Percentiles rank a stretch among this genome's conserved stretches.
These are phyloP conservation scores for Dittrichia graveolens DNA, from an alignment of 129 eudicot genomes.

Conservation along the genomic window DNA sequence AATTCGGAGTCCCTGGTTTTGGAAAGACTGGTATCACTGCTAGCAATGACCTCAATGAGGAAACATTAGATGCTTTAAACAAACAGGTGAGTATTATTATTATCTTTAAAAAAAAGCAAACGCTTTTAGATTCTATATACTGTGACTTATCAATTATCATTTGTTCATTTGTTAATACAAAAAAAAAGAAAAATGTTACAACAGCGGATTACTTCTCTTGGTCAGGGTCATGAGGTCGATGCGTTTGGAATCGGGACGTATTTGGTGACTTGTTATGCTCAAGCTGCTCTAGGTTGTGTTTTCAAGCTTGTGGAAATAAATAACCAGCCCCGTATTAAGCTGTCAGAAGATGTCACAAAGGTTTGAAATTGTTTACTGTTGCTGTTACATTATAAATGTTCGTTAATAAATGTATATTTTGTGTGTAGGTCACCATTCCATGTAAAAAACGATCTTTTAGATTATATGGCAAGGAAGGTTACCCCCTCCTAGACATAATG, in stretches of 20 bases:
- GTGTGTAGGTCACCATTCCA: slow-evolving; percentile 85
- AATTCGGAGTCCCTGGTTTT: slow-evolving; percentile 69
- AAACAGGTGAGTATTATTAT: slow-evolving; percentile 61
- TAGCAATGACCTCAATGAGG: slow-evolving; percentile 97
- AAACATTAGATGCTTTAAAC: slow-evolving; percentile 92
- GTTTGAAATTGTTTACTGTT: slow-evolving; percentile 30
- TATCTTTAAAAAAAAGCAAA: not conserved
- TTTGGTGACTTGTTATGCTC: slow-evolving; percentile 97
- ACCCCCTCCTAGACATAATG: slow-evolving; percentile 89
- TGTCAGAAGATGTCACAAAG: slow-evolving; percentile 97
- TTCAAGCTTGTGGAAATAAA: slow-evolving; percentile 97
- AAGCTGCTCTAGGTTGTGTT: slow-evolving; percentile 97
- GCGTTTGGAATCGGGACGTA: slow-evolving; percentile 96
- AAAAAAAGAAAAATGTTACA: not conserved
- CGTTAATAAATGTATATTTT: slow-evolving; percentile 2
- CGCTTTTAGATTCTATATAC: not conserved
- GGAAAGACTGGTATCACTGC: slow-evolving; percentile 85
- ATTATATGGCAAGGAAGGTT: slow-evolving; percentile 94
- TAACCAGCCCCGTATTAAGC: slow-evolving; percentile 93
- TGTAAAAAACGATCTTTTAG: slow-evolving; percentile 90
- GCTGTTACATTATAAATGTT: slow-evolving; percentile 12
- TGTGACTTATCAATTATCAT: not conserved
- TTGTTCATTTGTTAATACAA: no score
- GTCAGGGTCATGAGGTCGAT: slow-evolving; percentile 93
- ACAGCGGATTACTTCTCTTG: not conserved